A percentile compares a stretch with the other conserved stretches of the same genome.
Evolutionary conservation across 192 early-diverging fungal species (phyloP).

Genomic region (Coemansia pectinata): DNA sequence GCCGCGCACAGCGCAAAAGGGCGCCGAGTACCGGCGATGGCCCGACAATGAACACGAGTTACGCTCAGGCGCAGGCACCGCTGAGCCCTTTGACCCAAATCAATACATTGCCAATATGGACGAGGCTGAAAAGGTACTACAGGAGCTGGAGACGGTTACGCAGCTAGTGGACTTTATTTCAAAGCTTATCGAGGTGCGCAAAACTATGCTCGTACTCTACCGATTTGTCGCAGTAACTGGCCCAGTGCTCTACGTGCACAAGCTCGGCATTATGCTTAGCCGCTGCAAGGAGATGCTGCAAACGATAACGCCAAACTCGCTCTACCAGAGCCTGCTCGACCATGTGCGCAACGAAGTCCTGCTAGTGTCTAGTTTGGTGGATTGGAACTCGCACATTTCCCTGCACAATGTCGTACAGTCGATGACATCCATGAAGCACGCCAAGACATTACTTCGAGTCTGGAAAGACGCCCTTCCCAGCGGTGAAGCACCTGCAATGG

Average conservation of each 20-base stretch:
- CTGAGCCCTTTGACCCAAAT: conserved; percentile 39
- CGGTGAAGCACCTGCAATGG: background rate
- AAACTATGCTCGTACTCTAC: conserved; percentile 52
- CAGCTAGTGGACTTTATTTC: conserved; percentile 40
- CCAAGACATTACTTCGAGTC: conserved; percentile 24
- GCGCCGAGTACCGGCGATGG: background rate
- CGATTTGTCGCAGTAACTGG: conserved; percentile 50
- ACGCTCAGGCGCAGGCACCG: background rate
- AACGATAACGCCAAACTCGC: conserved; percentile 23
- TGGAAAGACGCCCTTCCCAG: conserved; percentile 33
- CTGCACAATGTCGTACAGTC: conserved; percentile 43
- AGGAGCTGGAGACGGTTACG: conserved; percentile 35
- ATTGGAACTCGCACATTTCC: conserved; percentile 40
- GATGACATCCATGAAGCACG: conserved; percentile 36
- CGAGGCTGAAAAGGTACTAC: conserved; percentile 34
- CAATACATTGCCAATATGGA: conserved; percentile 28
- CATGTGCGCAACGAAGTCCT: conserved; percentile 38
- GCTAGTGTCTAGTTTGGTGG: conserved; percentile 37
- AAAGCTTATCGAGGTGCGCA: conserved; percentile 51
- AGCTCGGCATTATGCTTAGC: conserved; percentile 34
- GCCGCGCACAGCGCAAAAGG: background rate
- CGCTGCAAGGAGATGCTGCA: conserved; percentile 28
- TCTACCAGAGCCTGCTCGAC: conserved; percentile 35
- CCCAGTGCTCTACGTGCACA: conserved; percentile 38
- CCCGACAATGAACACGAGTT: background rate